Percentiles rank a stretch among this genome's conserved stretches.
Conservation (phyloP, 1,284 basidiomycete species). For the Volvariella volvacea region DNA sequence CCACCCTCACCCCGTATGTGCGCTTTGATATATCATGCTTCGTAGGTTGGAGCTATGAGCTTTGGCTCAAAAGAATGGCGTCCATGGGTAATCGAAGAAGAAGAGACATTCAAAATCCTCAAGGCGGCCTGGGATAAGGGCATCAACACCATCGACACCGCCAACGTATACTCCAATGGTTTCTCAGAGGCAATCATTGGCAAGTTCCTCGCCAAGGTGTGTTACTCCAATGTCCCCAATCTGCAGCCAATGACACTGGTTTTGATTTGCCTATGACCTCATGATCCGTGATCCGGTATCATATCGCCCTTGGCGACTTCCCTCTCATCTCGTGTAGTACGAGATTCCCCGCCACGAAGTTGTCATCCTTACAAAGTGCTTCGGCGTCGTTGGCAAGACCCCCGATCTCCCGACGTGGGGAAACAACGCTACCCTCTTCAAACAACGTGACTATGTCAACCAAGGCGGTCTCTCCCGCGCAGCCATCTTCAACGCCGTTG, state of each 20-base stretch:
- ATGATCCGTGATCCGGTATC: too few relatives aligned
- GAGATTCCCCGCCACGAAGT: constrained; percentile 49
- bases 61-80: constrained; percentile 35
- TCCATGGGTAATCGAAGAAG: constrained; percentile 39
- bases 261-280: neutral
- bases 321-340: too few relatives aligned
- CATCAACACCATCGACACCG: constrained; percentile 46
- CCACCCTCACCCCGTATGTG: constrained; percentile 9
- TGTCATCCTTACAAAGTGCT: constrained; percentile 37
- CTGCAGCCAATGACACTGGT: too few relatives aligned
- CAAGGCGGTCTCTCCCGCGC: constrained; percentile 23
- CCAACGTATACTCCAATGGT: constrained; percentile 51
- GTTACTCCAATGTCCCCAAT: too few relatives aligned
- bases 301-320: too few relatives aligned
- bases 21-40: constrained; percentile 7
- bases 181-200: constrained; percentile 39
- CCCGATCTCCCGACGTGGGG: constrained; percentile 23
- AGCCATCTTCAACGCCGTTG: constrained; percentile 46
- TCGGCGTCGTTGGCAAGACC: constrained; percentile 14
- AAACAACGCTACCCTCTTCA: constrained; percentile 18
- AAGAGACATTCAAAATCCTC: constrained; percentile 29
- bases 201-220: constrained; percentile 44
- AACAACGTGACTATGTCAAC: constrained; percentile 8
- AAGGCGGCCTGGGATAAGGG: constrained; percentile 42
- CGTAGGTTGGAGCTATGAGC: constrained; percentile 37